These are phyloP conservation scores for Rhynchospora tenuis DNA, from an alignment of 176 grass and related monocot species.

Conservation along the genomic window DNA sequence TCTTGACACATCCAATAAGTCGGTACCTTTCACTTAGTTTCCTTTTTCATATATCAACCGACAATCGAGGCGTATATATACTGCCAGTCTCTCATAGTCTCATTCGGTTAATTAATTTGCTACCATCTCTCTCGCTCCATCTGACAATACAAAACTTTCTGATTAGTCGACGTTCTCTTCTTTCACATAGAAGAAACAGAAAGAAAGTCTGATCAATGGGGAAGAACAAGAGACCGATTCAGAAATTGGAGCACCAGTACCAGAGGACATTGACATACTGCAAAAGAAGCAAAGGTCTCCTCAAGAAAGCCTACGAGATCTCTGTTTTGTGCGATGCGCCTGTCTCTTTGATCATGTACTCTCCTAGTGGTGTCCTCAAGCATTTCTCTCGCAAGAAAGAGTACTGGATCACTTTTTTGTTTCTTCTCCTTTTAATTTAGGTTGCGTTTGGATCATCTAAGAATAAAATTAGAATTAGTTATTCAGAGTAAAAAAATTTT, in stretches of 20 bases:
- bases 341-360: not conserved
- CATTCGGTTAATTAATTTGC: not conserved
- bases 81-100: not conserved
- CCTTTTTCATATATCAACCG: too few species aligned
- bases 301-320: not conserved
- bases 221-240: not conserved
- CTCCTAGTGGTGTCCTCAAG: not conserved
- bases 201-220: not conserved
- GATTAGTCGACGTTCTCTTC: not conserved
- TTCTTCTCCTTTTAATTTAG: too few species aligned
- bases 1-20: too few species aligned
- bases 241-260: not conserved
- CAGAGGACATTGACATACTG: not conserved
- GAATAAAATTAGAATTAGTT: too few species aligned
- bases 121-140: not conserved
- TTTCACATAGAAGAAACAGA: not conserved
- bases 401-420: too few species aligned
- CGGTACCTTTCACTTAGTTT: too few species aligned
- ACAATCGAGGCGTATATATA: too few species aligned
- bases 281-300: not conserved
- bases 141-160: not conserved
- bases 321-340: not conserved
- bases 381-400: not conserved
- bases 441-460: too few species aligned
- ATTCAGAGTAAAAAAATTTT: too few species aligned